These are phyloP conservation scores for Barbarea vulgaris DNA, from an alignment of 345 rosid genomes.

Conservation along the genomic window DNA sequence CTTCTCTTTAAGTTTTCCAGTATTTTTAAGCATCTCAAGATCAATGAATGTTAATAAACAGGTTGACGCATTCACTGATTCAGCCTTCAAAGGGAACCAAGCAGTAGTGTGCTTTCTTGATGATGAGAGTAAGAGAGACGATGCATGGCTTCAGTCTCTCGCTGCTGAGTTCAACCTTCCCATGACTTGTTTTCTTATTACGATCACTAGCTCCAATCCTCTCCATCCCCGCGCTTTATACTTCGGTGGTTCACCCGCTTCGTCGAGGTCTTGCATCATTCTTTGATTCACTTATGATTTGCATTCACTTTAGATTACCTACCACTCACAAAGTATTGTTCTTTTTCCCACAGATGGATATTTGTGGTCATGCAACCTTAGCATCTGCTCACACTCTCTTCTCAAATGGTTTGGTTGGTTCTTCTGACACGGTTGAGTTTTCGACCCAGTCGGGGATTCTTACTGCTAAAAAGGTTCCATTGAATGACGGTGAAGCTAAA, in stretches of 20 bases:
- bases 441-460: conserved; percentile 63
- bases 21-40: background rate
- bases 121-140: conserved; percentile 61
- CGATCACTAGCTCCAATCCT: conserved; percentile 8
- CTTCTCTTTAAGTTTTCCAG: too few relatives aligned
- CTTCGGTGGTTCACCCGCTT: background rate
- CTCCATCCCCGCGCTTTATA: background rate
- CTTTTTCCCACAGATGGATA: background rate
- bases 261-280: background rate
- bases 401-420: conserved; percentile 51
- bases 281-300: background rate
- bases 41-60: background rate
- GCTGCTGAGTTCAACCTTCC: conserved; percentile 61
- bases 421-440: conserved; percentile 63
- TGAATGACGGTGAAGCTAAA: background rate
- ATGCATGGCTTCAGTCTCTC: conserved; percentile 64
- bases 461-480: conserved; percentile 54
- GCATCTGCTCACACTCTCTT: conserved; percentile 75
- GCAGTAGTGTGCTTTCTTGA: conserved; percentile 80
- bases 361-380: conserved; percentile 83
- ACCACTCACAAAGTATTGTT: background rate
- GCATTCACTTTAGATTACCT: background rate
- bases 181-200: conserved; percentile 47
- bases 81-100: conserved; percentile 74
- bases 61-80: conserved; percentile 76